A percentile compares a stretch with the other conserved stretches of the same genome.
Conservation (phyloP, 192 early-diverging fungal species). For the Rhizophagus prolifer region DNA sequence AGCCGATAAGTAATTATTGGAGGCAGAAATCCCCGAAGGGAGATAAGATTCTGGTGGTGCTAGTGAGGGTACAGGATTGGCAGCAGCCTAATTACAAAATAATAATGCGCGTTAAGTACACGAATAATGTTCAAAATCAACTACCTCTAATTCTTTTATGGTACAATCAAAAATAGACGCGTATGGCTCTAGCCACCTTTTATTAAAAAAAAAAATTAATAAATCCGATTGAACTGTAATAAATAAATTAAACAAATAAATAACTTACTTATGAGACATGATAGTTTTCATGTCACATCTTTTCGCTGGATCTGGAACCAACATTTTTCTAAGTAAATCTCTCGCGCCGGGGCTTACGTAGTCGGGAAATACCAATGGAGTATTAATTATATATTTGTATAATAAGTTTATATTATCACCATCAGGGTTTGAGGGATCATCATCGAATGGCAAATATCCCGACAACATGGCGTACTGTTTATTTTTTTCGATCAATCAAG, state of each 20-base stretch:
- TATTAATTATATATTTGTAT: slow-evolving; percentile 82
- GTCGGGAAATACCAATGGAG: slow-evolving; percentile 84
- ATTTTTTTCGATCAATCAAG: not conserved
- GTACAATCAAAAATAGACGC: slow-evolving; percentile 47
- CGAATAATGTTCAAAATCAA: not conserved
- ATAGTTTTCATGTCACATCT: slow-evolving; percentile 74
- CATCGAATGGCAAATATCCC: slow-evolving; percentile 87
- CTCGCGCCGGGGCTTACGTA: slow-evolving; percentile 73
- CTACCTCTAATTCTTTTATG: slow-evolving; percentile 38
- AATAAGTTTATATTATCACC: slow-evolving; percentile 86
- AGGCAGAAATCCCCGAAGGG: not conserved
- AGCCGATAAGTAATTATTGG: slow-evolving; percentile 8
- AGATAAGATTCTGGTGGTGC: slow-evolving; percentile 14
- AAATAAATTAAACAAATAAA: not conserved
- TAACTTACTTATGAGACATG: slow-evolving; percentile 62
- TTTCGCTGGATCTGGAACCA: slow-evolving; percentile 83
- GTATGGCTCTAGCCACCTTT: slow-evolving; percentile 55
- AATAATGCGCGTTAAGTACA: not conserved
- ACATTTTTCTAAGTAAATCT: slow-evolving; percentile 84
- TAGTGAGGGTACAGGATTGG: slow-evolving; percentile 1
- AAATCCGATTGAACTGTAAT: no score
- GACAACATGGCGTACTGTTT: slow-evolving; percentile 81
- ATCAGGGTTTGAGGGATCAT: slow-evolving; percentile 87
- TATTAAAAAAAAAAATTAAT: not conserved
- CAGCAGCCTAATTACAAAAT: slow-evolving; percentile 17